These are phyloP conservation scores for Apiotrichum domesticum DNA, from an alignment of 1,284 basidiomycete genomes.

Conservation along the genomic window DNA sequence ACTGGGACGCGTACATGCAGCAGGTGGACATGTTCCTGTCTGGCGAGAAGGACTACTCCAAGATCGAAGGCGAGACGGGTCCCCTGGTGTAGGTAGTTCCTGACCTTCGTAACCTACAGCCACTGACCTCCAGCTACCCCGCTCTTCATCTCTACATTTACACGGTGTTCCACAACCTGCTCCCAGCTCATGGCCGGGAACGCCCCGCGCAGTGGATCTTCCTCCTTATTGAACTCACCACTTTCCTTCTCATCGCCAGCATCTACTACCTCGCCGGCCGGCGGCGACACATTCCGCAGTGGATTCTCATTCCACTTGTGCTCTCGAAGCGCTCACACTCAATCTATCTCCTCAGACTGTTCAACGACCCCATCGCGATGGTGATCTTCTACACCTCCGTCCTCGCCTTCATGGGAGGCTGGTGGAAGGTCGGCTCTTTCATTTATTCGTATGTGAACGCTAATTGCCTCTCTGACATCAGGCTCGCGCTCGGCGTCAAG, in stretches of 20 bases:
- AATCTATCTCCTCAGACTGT: constrained; percentile 83
- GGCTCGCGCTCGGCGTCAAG: constrained; percentile 83
- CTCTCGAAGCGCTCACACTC: constrained; percentile 92
- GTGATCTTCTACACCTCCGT: constrained; percentile 51
- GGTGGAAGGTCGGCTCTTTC: constrained; percentile 46
- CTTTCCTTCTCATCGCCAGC: constrained; percentile 58
- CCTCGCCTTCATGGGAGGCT: constrained; percentile 54
- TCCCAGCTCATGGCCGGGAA: constrained; percentile 50
- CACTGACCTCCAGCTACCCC: constrained; percentile 64
- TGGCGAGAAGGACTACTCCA: constrained; percentile 80
- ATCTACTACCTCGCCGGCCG: constrained; percentile 59
- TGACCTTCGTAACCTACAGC: not conserved
- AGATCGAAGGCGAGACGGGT: constrained; percentile 83
- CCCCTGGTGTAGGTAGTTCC: constrained; percentile 70
- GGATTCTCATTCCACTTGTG: constrained; percentile 66
- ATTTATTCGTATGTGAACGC: constrained; percentile 50
- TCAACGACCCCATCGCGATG: constrained; percentile 91
- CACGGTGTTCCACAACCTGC: constrained; percentile 59
- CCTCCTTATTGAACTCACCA: constrained; percentile 62
- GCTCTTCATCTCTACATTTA: constrained; percentile 88
- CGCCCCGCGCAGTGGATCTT: constrained; percentile 72
- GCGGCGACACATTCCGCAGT: constrained; percentile 59
- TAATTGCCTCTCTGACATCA: constrained; percentile 46
- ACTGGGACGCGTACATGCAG: constrained; percentile 57
- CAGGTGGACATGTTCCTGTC: constrained; percentile 73